Conservation (phyloP, 208 protist genomes). For the Novymonas esmeraldas region DNA sequence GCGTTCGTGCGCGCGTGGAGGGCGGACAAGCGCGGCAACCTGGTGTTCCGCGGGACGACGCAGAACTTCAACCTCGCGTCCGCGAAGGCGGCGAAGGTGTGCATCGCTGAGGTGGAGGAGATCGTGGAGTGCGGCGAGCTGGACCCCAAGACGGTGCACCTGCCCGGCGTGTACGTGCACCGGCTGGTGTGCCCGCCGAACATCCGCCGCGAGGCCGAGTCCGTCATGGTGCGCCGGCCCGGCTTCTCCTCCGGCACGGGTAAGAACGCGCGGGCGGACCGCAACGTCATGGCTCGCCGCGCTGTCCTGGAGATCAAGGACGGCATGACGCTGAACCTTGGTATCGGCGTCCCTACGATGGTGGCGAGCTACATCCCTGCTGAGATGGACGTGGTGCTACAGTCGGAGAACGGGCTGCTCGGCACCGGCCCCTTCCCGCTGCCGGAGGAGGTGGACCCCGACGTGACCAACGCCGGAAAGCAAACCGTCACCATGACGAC, state of each 20-base stretch:
- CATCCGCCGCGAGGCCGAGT: slow-evolving; percentile 15
- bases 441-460: slow-evolving; percentile 75
- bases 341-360: slow-evolving; percentile 95
- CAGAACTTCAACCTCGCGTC: slow-evolving; percentile 92
- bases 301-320: slow-evolving; percentile 93
- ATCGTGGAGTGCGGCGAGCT: slow-evolving; percentile 89
- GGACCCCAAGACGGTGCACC: slow-evolving; percentile 85
- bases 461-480: slow-evolving; percentile 96
- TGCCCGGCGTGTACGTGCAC: slow-evolving; percentile 93
- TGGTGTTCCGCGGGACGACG: slow-evolving; percentile 84
- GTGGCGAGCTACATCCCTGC: slow-evolving; percentile 81
- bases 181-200: slow-evolving; percentile 55
- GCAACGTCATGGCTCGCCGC: slow-evolving; percentile 75
- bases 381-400: slow-evolving; percentile 78
- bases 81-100: slow-evolving; percentile 84
- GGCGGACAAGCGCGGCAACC: slow-evolving; percentile 77
- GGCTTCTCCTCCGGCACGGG: slow-evolving; percentile 3
- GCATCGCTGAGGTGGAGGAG: slow-evolving; percentile 95
- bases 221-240: slow-evolving; percentile 14
- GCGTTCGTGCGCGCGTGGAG: slow-evolving; percentile 93
- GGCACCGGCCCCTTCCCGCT: slow-evolving; percentile 91
- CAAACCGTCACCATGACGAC: slow-evolving; percentile 90
- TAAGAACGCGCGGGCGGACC: slow-evolving; percentile 13
- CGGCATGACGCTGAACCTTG: slow-evolving; percentile 95
- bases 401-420: slow-evolving; percentile 87